Evolutionary conservation across 2,329 filamentous ascomycete genomes (phyloP).

Genomic region (Calonectria henricotiae): DNA sequence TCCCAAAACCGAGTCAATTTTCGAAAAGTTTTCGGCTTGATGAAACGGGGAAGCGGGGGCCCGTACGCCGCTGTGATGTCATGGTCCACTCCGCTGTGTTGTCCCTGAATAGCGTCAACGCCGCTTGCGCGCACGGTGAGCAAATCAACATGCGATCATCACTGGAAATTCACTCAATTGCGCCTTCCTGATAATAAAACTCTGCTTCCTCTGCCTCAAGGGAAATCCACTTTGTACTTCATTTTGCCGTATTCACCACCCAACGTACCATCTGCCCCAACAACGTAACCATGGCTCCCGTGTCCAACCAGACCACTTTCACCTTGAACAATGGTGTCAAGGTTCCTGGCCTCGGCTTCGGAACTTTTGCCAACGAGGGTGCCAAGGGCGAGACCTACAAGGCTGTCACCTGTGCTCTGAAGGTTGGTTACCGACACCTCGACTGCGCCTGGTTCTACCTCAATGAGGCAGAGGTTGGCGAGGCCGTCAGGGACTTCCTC

Average conservation of each 20-base stretch:
- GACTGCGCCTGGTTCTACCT: conserved; percentile 67
- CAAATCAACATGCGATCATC: conserved; percentile 20
- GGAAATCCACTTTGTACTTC: neutral
- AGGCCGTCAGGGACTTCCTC: conserved; percentile 60
- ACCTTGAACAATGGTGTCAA: conserved; percentile 69
- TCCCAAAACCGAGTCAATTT: conserved; percentile 10
- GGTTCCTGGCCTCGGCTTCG: conserved; percentile 77
- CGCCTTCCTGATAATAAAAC: conserved; percentile 7
- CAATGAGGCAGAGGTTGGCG: conserved; percentile 63
- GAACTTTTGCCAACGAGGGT: conserved; percentile 78
- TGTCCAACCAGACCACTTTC: conserved; percentile 57
- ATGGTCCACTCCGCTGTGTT: conserved; percentile 3
- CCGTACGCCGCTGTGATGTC: neutral
- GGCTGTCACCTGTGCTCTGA: conserved; percentile 62
- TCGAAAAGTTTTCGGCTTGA: conserved; percentile 5
- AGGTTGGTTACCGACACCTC: conserved; percentile 63
- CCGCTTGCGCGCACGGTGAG: neutral
- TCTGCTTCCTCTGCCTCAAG: conserved; percentile 1
- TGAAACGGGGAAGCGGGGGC: conserved; percentile 15
- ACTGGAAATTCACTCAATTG: conserved; percentile 18
- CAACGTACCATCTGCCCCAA: conserved; percentile 7
- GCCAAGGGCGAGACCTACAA: conserved; percentile 53
- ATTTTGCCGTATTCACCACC: neutral
- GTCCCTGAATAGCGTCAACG: neutral
- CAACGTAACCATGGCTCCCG: conserved; percentile 37